Base-by-base conservation (phyloP, 345 rosid genomes). In the Gossypium raimondii region DNA sequence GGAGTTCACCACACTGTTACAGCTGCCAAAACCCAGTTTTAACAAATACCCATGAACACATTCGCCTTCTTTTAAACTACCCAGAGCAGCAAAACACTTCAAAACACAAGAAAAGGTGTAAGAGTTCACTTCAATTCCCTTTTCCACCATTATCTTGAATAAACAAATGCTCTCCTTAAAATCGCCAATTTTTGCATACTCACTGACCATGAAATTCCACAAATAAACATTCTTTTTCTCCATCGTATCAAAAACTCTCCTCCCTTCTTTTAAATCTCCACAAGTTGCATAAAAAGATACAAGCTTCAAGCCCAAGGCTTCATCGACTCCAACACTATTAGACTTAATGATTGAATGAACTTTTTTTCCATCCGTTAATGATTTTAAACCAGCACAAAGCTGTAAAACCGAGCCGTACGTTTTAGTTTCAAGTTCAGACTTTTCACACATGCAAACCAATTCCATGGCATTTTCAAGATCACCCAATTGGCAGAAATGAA, bases 211-310 rank as follows among this genome's bases (percentile, higher is more conserved):
- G 0, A 85, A 69, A 77, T 88, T 91, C 94, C 97, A 91, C 34
- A 89, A 85, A 79, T 88, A 79, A 24, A 88, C 82, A 55, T 87
- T 91, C 72, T 86, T 89, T 45, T 85, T 82, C 24, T 16, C 80
- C 62, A 84, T 78, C 18, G 70, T 59, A 64, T 89, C 83, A 56
- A 91, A 89, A 44, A 88, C 72, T 56, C 65, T 56, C 72, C 87
- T 91, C 52, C 86, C 91, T 77, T 81, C 85, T 67, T 70, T 64
- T 73, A 89, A 63, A 70, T 87, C 85, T 16, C 97, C 94, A 76
- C 94, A 89, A 29, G 63, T 85, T 9, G 88, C 88, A 55, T 87
- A 89, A 90, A 91, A 88, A 47, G 89, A 84, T 11, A 84, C 92
- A 20, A 91, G 90, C 76, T 87, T 91, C 29, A 88, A 79, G 29